Evolutionary conservation across 305 asterid genomes (phyloP), one percentile per base, ranked within the genome.

Genomic region (Fraxinus floribunda): DNA sequence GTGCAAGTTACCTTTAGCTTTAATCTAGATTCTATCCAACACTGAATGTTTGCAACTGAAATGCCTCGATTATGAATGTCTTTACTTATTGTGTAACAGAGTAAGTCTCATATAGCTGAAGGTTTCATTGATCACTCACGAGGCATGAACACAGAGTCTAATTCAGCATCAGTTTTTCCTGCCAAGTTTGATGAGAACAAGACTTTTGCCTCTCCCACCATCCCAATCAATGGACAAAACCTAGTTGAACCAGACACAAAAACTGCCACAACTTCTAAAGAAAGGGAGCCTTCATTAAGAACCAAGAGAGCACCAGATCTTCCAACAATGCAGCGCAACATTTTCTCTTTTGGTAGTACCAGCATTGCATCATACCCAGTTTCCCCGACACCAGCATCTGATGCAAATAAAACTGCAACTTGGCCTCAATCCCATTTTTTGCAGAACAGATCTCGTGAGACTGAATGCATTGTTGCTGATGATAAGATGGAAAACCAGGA

Each of bases 181-280:
- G 85, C 88, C 77, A 93, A 88, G 87, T 85, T 87, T 64, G 94
- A 90, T 2, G 94, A 89, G 83, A 90, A 79, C 77, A 93, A 90
- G 84, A 87, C 77, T 57, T 85, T 78, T 60, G 68, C 75, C 76
- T 84, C 92, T 82, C 87, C 89, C 1, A 84, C 86, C 82, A 85
- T 86, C 82, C 91, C 92, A 35, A 78, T 84, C 86, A 88, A 87
- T 64, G 94, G 92, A 75, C 94, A 91, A 82, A 91, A 88, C 82
- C 81, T 88, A 81, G 88, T 88, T 26, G 98, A 92, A 78, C 87
- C 95, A 3, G 94, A 90, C 78, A 85, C 88, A 32, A 89, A 89
- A 87, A 85, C 89, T 38, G 88, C 90, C 35, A 83, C 91, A 35
- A 82, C 88, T 77, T 86, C 91, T 83, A 89, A 89, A 83, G 94